Conservation (phyloP, 2,329 filamentous ascomycete genomes). For the Calonectria crousiana region DNA sequence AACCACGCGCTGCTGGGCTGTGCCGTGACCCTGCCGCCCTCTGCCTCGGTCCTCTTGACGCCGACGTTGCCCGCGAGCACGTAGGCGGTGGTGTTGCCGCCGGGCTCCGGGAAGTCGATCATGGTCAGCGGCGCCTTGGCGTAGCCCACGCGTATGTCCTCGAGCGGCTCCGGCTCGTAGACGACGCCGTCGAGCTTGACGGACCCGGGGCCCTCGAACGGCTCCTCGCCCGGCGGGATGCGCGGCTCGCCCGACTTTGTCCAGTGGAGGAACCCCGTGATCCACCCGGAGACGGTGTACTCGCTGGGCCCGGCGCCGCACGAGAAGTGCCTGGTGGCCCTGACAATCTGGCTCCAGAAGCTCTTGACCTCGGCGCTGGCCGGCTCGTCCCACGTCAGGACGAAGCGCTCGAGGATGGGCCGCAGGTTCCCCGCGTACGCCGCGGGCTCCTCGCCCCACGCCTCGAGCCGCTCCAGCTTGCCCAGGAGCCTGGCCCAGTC, state of each 20-base stretch:
- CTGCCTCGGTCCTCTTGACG: conserved; percentile 42
- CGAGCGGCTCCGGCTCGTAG: conserved; percentile 46
- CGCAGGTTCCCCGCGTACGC: conserved; percentile 54
- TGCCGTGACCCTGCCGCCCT: conserved; percentile 41
- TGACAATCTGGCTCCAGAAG: conserved; percentile 61
- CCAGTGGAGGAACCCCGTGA: conserved; percentile 63
- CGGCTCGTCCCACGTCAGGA: conserved; percentile 57
- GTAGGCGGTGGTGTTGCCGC: conserved; percentile 47
- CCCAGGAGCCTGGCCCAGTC: conserved; percentile 57
- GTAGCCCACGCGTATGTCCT: conserved; percentile 53
- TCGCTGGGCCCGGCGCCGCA: conserved; percentile 48
- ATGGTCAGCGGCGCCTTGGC: conserved; percentile 55
- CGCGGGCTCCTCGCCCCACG: conserved; percentile 58
- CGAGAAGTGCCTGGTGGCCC: conserved; percentile 47
- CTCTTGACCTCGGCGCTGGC: conserved; percentile 45
- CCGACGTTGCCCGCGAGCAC: conserved; percentile 55
- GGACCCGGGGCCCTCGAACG: neutral
- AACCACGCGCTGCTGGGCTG: conserved; percentile 56
- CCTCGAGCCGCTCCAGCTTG: conserved; percentile 56
- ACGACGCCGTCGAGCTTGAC: conserved; percentile 45
- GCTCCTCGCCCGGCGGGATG: conserved; percentile 29
- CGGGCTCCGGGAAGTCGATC: conserved; percentile 45
- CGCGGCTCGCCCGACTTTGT: conserved; percentile 47
- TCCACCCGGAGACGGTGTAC: conserved; percentile 60
- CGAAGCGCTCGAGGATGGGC: conserved; percentile 60